Conservation (phyloP, 352 stramenopile genomes). For the Thraustochytrium sp. region DNA sequence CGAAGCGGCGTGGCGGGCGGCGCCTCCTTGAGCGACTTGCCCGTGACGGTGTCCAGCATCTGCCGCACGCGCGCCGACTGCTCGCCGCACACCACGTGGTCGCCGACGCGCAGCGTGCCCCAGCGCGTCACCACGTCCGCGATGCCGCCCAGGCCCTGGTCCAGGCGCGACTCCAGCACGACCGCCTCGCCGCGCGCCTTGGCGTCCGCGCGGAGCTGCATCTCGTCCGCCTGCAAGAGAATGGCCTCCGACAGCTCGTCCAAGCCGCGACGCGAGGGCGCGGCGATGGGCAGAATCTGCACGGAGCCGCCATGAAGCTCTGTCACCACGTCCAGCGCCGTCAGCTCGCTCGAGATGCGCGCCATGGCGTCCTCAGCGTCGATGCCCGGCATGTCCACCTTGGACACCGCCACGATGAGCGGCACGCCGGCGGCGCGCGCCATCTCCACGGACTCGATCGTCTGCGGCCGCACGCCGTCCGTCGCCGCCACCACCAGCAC, state of each 20-base stretch:
- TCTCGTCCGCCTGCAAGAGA: conserved; percentile 89
- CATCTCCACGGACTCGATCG: conserved; percentile 90
- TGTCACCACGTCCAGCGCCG: conserved; percentile 81
- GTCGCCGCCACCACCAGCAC: conserved; percentile 95
- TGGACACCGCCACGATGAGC: conserved; percentile 94
- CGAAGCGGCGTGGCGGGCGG: conserved; percentile 80
- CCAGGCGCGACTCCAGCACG: conserved; percentile 91
- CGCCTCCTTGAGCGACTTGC: conserved; percentile 72
- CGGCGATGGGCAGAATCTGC: conserved; percentile 87
- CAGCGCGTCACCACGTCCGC: conserved; percentile 93
- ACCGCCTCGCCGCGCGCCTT: conserved; percentile 78
- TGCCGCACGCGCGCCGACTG: conserved; percentile 86
- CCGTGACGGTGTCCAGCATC: conserved; percentile 58
- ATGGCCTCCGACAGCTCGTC: conserved; percentile 94
- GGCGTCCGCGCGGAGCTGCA: conserved; percentile 87
- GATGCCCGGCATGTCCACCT: conserved; percentile 76
- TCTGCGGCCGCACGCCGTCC: conserved; percentile 97
- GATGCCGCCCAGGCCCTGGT: conserved; percentile 84
- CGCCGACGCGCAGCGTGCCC: conserved; percentile 86
- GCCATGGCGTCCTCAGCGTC: conserved; percentile 58
- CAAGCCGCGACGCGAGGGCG: conserved; percentile 86
- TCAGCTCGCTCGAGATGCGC: conserved; percentile 63
- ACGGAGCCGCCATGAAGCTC: conserved; percentile 90
- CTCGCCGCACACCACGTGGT: conserved; percentile 87
- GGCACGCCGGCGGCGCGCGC: conserved; percentile 88